phyloP scores from a whole-genome alignment of 1,284 basidiomycete species.

The Volvariella volvacea region DNA sequence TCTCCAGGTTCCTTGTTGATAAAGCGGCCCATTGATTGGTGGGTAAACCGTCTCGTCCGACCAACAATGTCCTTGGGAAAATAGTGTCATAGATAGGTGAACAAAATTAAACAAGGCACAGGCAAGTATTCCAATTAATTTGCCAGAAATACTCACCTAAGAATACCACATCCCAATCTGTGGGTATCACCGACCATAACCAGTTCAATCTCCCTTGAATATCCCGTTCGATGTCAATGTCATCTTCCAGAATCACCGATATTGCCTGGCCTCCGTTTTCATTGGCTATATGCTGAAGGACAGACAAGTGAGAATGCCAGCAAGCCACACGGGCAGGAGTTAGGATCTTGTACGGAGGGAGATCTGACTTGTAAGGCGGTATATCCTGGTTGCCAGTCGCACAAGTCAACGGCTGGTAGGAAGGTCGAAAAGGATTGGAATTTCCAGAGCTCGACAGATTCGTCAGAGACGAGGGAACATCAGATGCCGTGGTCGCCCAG shows the following conservation, averaged over 20 bases:
- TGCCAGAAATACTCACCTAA: slow-evolving; percentile 41
- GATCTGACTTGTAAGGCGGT: slow-evolving; percentile 25
- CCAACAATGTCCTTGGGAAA: slow-evolving; percentile 68
- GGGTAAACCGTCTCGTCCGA: slow-evolving; percentile 47
- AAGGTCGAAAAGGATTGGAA: slow-evolving; percentile 26
- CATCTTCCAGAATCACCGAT: slow-evolving; percentile 62
- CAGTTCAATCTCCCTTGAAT: slow-evolving; percentile 39
- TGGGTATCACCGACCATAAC: slow-evolving; percentile 54
- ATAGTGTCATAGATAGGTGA: no score
- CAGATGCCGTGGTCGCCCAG: not conserved
- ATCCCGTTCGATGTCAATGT: slow-evolving; percentile 73
- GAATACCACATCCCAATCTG: slow-evolving; percentile 70
- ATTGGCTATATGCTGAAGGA: slow-evolving; percentile 41
- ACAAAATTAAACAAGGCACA: slow-evolving; percentile 5
- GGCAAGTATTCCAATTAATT: not conserved
- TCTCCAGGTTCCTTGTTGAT: not conserved
- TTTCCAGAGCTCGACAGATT: slow-evolving; percentile 36
- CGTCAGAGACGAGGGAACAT: slow-evolving; percentile 1
- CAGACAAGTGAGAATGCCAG: slow-evolving; percentile 67
- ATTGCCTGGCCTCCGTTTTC: slow-evolving; percentile 12
- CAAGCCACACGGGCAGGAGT: slow-evolving; percentile 58
- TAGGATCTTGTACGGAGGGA: slow-evolving; percentile 43
- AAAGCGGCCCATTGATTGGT: slow-evolving; percentile 11
- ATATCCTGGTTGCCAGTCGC: slow-evolving; percentile 40
- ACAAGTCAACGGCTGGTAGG: slow-evolving; percentile 36